Base-by-base conservation (phyloP, 139 green algal species). In the Chlorella sp. region DNA sequence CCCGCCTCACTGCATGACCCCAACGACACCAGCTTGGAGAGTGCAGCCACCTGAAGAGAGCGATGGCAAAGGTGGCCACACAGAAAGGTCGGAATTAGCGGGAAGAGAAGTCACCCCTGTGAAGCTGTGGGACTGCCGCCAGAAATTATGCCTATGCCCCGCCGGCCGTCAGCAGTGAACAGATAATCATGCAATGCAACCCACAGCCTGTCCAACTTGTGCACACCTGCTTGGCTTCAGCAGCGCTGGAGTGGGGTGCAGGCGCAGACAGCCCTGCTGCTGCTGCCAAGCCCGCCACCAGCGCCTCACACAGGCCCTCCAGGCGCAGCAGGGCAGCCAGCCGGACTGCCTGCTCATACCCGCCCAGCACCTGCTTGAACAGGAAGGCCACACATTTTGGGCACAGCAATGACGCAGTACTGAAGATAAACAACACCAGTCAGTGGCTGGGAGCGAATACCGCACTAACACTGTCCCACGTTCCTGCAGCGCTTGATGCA, bases 321-420 rank as follows among this genome's bases (percentile, higher is more conserved):
- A 96, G 80, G 0, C 92, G 85, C 56, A 96, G 82, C 44, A 95
- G 83, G 2, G 90, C 94, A 41, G 89, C 88, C 62, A 97, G 83
- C 36, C 82, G 86, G 64, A 94, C 89, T 15, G 92, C 81, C 32
- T 85, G 83, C 41, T 92, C 69, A 25, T 94, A 89, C 16, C 64
- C 90, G 0, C 86, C 30, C 21, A 97, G 81, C 3, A 92, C 67
- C 20, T 85, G 80, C 25, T 81, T 74, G 16, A 89, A 20, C 51
- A 60, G 51, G 12, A 60, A 60, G 51, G n/a, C n/a, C n/a, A 60
- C 44, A 51, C 44, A 51, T n/a, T n/a, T n/a, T n/a, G n/a, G n/a
- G n/a, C n/a, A n/a, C n/a, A n/a, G n/a, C n/a, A n/a, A n/a, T n/a
- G n/a, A n/a, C n/a, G n/a, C n/a, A n/a, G n/a, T n/a, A n/a, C n/a